These are phyloP conservation scores for Scenedesmus sp. DNA, from an alignment of 163 green algal genomes.

Conservation along the genomic window DNA sequence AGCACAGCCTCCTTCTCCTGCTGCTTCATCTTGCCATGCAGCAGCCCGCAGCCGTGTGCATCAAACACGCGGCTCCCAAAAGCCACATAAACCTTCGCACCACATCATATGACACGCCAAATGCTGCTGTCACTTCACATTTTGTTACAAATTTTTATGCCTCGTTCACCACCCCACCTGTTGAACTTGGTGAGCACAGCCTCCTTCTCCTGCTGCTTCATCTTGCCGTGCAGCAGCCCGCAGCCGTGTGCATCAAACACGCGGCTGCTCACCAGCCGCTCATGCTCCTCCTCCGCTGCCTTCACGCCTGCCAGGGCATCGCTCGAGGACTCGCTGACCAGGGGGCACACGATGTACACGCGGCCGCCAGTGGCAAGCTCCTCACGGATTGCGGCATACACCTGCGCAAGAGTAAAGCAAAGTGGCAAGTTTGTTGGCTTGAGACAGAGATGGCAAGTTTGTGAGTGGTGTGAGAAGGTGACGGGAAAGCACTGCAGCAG, in stretches of 20 bases:
- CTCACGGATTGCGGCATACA: conserved; percentile 64
- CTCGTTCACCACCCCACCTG: not conserved
- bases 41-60: conserved; percentile 62
- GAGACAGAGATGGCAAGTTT: too few relatives aligned
- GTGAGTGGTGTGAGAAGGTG: too few relatives aligned
- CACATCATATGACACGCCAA: too few relatives aligned
- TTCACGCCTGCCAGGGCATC: conserved; percentile 59
- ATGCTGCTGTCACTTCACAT: too few relatives aligned
- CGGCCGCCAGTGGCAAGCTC: conserved; percentile 79
- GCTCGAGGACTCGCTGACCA: conserved; percentile 68
- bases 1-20: conserved; percentile 87
- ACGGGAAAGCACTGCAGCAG: too few relatives aligned
- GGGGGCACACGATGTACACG: conserved; percentile 89
- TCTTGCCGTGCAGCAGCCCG: conserved; percentile 88
- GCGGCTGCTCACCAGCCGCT: conserved; percentile 30
- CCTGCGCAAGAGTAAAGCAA: conserved; percentile 8
- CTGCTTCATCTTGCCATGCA: conserved; percentile 88
- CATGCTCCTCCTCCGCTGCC: conserved; percentile 68
- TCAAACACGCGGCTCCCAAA: conserved; percentile 46
- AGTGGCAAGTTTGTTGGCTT: too few relatives aligned
- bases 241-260: conserved; percentile 54
- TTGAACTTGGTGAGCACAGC: conserved; percentile 76
- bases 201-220: conserved; percentile 85
- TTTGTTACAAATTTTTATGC: too few relatives aligned
- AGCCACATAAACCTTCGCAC: too few relatives aligned